Conservation (phyloP, 225 moss, liverwort and hornwort genomes). For the Climacium dendroides region DNA sequence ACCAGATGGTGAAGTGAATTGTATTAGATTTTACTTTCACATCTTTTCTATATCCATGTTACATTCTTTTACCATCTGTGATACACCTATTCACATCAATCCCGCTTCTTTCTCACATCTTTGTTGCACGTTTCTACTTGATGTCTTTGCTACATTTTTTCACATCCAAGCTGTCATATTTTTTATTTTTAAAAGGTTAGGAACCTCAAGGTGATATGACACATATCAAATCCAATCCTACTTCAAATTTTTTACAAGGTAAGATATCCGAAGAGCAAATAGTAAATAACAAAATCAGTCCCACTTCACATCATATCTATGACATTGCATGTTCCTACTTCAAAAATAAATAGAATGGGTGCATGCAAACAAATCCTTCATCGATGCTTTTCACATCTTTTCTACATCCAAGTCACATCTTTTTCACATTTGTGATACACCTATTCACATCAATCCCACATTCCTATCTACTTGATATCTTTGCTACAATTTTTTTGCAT, state of each 20-base stretch:
- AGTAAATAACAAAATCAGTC: not conserved
- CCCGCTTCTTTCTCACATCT: not conserved
- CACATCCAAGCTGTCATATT: not conserved
- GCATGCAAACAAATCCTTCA: not conserved
- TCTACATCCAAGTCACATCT: not conserved
- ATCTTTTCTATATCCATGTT: not conserved
- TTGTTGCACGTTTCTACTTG: no score
- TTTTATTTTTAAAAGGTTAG: not conserved
- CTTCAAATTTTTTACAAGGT: not conserved
- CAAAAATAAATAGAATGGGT: not conserved
- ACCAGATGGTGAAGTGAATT: no score
- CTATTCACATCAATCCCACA: not conserved
- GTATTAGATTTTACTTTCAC: no score
- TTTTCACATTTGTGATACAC: no score
- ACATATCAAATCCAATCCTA: no score
- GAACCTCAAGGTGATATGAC: rapidly evolving
- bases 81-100: not conserved
- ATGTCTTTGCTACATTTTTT: not conserved
- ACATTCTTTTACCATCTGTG: no score
- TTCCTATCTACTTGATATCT: rapidly evolving
- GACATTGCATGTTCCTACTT: not conserved
- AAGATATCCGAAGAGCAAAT: rapidly evolving
- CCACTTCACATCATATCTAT: not conserved
- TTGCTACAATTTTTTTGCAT: not conserved
- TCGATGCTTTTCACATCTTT: rapidly evolving